Conservation (phyloP, 2,329 filamentous ascomycete species). For the Emergomyces orientalis region DNA sequence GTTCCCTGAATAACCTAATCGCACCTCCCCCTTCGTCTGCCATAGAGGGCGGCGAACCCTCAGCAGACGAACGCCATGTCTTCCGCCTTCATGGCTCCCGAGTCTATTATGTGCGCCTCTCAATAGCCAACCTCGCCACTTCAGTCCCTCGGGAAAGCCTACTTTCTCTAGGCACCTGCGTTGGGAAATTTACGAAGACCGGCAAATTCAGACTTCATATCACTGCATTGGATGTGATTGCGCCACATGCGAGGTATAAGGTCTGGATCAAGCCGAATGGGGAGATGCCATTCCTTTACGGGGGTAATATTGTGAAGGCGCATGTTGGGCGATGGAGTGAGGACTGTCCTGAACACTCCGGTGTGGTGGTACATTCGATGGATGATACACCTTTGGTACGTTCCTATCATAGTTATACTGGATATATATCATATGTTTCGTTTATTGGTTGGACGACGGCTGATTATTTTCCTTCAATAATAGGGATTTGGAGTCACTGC, state of each 20-base stretch:
- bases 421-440: background rate
- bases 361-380: conserved; percentile 84
- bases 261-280: conserved; percentile 95
- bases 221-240: conserved; percentile 75
- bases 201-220: conserved; percentile 93
- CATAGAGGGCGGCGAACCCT: conserved; percentile 35
- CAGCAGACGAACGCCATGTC: conserved; percentile 68
- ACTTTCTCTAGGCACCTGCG: conserved; percentile 77
- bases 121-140: conserved; percentile 82
- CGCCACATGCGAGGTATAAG: conserved; percentile 88
- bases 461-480: conserved; percentile 4
- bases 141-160: conserved; percentile 73
- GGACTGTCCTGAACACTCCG: conserved; percentile 87
- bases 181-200: conserved; percentile 88
- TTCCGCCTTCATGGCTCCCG: conserved; percentile 75
- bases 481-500: conserved; percentile 88
- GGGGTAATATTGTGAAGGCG: conserved; percentile 76
- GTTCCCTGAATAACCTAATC: conserved; percentile 75
- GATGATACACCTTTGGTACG: conserved; percentile 67
- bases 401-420: conserved; percentile 10
- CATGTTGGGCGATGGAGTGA: conserved; percentile 78
- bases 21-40: conserved; percentile 59
- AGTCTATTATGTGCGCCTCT: conserved; percentile 86
- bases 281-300: conserved; percentile 95
- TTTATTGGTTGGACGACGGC: background rate